Evolutionary conservation across 352 stramenopile species (phyloP), one percentile per base, ranked within the genome.

Genomic region (Globisporangium uncinulatum): DNA sequence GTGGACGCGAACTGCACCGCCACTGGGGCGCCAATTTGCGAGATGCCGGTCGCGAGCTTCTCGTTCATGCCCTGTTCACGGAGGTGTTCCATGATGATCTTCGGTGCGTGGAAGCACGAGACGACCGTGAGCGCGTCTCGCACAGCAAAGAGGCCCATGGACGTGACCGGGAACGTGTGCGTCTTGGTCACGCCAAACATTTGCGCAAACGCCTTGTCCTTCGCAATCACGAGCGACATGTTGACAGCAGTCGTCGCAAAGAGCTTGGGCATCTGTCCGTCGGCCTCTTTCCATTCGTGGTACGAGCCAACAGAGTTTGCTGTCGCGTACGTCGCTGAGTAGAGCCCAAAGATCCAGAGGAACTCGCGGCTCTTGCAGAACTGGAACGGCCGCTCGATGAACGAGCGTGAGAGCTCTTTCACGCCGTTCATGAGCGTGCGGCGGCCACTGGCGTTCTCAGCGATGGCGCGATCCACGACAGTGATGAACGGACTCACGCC

Each of bases 1-100:
- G 89, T 97, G n/a, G 86, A 95, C 39, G 93, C n/a, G 52, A 95
- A 87, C 61, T 97, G 87, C 51, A 95, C 84, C 20, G 74, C 71
- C 11, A 83, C 72, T 7, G 89, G 89, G 37, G 82, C 93, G n/a
- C 86, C 50, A 36, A 97, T 65, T 64, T 97, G 89, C 37, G 86
- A 76, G 31, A 87, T 58, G 14, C 72, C 88, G 17, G 62, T 65
- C 7, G 87, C 76, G 13, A 48, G 61, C 17, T 66, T 70, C 24
- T 72, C 77, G 21, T 83, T 71, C 66, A 92, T 74, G 6, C 65
- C 56, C 3, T 65, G 56, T 9, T 74, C 67, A 32, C 79, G 71
- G 58, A 95, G 69, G 56, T 89, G 66, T 51, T 76, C 69, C 41
- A 83, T 78, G 45, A 92, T 66, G 49, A 89, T 55, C 36, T 80